Percentiles rank a stretch among this genome's conserved stretches.
These are phyloP conservation scores for Trypanosoma theileri DNA, from an alignment of 208 protist species.

Conservation along the genomic window DNA sequence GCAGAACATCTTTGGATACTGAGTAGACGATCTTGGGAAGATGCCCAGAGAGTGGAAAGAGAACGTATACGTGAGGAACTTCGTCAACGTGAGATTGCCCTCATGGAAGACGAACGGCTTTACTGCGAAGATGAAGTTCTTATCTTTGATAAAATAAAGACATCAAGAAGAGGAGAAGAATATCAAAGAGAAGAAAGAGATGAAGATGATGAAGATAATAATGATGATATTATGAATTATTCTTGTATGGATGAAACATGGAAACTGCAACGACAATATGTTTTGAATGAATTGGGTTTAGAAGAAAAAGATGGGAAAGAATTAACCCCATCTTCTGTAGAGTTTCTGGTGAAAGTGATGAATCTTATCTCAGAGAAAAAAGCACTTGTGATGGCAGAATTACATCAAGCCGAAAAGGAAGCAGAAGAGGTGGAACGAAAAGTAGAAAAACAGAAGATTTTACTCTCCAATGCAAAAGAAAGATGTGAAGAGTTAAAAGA, in stretches of 20 bases:
- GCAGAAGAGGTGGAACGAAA: slow-evolving; percentile 33
- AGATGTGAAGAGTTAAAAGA: slow-evolving; percentile 52
- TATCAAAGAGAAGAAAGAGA: background rate
- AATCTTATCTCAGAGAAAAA: slow-evolving; percentile 35
- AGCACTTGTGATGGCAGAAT: slow-evolving; percentile 27
- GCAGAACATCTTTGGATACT: slow-evolving; percentile 28
- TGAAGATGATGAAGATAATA: background rate
- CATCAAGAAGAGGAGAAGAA: background rate
- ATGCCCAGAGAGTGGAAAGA: slow-evolving; percentile 26
- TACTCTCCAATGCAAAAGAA: slow-evolving; percentile 50
- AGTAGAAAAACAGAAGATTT: slow-evolving; percentile 31
- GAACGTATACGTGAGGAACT: slow-evolving; percentile 49
- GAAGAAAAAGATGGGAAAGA: slow-evolving; percentile 20
- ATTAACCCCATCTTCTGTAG: slow-evolving; percentile 29
- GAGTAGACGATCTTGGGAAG: slow-evolving; percentile 39
- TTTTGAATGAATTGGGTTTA: slow-evolving; percentile 43
- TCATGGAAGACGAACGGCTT: slow-evolving; percentile 48
- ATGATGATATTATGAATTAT: background rate
- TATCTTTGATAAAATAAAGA: slow-evolving; percentile 2
- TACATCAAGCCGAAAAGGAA: slow-evolving; percentile 28
- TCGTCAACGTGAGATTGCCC: slow-evolving; percentile 30
- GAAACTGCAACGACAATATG: slow-evolving; percentile 36
- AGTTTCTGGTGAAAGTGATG: slow-evolving; percentile 44
- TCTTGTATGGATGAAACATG: slow-evolving; percentile 12
- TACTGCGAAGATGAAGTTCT: slow-evolving; percentile 56